These are phyloP conservation scores for Selaginella tamariscina DNA, from an alignment of 75 land plant species.

Conservation along the genomic window DNA sequence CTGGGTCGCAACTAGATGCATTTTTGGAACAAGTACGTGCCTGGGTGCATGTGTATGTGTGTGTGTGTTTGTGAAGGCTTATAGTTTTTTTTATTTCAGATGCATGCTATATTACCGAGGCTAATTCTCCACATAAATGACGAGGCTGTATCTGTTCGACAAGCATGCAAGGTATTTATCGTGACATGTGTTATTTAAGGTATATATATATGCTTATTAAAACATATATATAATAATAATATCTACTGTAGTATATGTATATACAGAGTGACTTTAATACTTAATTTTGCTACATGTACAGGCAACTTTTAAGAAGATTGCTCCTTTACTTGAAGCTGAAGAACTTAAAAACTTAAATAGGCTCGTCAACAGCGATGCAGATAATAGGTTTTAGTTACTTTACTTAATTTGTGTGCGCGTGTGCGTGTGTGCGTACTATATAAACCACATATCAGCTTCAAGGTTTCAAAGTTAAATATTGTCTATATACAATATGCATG, in stretches of 20 bases:
- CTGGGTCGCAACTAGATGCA: slow-evolving; percentile 53
- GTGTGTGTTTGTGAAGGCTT: background rate
- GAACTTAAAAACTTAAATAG: slow-evolving; percentile 22
- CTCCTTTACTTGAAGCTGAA: slow-evolving; percentile 49
- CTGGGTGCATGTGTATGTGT: background rate
- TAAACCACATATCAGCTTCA: background rate
- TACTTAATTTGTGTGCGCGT: no score
- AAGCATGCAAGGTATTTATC: slow-evolving; percentile 64
- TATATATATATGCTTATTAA: background rate
- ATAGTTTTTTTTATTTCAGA: slow-evolving; percentile 23
- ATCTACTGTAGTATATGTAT: no score
- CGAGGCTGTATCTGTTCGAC: slow-evolving; percentile 59
- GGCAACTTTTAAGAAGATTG: slow-evolving; percentile 48
- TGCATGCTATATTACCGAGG: slow-evolving; percentile 69
- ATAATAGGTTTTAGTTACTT: slow-evolving; percentile 61
- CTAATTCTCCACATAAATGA: slow-evolving; percentile 76
- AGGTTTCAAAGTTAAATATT: slow-evolving; percentile 7
- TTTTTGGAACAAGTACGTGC: slow-evolving; percentile 81
- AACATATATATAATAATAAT: background rate
- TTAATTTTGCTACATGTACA: no score
- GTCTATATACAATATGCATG: no score
- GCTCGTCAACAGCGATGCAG: slow-evolving; percentile 39
- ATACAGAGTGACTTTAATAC: no score
- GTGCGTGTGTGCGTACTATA: no score
- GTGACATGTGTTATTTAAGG: background rate